Evolutionary conservation across 352 stramenopile genomes (phyloP).

Genomic region (Globisporangium spiculum): DNA sequence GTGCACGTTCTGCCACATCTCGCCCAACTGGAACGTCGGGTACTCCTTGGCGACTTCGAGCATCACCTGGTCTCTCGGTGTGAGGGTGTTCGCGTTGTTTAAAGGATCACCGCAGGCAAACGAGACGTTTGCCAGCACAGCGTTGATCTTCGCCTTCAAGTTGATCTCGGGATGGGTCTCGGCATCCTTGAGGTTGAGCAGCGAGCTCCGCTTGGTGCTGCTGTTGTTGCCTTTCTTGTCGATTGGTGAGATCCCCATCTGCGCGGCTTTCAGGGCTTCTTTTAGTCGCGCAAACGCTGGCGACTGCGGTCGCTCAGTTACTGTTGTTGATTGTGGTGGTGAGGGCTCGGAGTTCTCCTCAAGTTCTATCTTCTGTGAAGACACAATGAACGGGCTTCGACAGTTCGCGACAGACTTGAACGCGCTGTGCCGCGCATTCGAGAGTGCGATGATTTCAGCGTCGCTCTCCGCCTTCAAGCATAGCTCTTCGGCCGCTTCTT

Average conservation of each 20-base stretch:
- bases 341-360: background rate
- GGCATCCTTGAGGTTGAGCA: constrained; percentile 32
- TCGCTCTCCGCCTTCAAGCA: constrained; percentile 12
- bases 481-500: constrained; percentile 46
- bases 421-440: constrained; percentile 35
- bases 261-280: constrained; percentile 56
- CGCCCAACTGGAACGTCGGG: constrained; percentile 56
- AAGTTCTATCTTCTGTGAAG: background rate
- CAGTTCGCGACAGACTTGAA: constrained; percentile 57
- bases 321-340: constrained; percentile 4
- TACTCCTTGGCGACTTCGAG: constrained; percentile 78
- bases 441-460: constrained; percentile 22
- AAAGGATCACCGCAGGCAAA: constrained; percentile 35
- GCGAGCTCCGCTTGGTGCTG: constrained; percentile 11
- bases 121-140: constrained; percentile 58
- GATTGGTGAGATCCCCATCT: constrained; percentile 13
- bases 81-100: constrained; percentile 19
- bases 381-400: constrained; percentile 38
- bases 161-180: constrained; percentile 51
- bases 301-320: constrained; percentile 35
- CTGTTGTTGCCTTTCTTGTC: constrained; percentile 17
- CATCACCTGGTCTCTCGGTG: constrained; percentile 50
- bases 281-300: constrained; percentile 72
- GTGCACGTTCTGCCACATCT: constrained; percentile 77
- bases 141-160: constrained; percentile 72